Evolutionary conservation across 2,329 filamentous ascomycete species (phyloP), one percentile per base, ranked within the genome.

Genomic region (Gnomoniopsis smithogilvyi): DNA sequence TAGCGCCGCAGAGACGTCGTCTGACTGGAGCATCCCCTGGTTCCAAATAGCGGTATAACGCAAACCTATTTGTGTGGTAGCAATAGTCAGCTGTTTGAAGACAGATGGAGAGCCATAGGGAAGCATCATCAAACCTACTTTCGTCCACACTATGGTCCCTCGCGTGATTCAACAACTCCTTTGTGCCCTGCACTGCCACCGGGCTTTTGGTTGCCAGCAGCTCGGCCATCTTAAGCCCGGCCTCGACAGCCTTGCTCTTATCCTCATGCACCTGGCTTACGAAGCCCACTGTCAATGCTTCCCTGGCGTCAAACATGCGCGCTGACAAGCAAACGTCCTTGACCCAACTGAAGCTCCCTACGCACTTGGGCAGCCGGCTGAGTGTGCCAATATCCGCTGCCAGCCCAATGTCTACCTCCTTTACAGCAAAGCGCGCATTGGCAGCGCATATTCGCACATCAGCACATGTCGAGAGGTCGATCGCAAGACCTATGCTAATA

Each of bases 21-120:
- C 78, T 7, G 91, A 90, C 78, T 97, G 93, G 66, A 96, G 70
- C 68, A 90, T 90, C 2, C 86, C 89, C 66, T 86, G 83, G 70
- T 98, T 98, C 94, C 93, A 97, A 1, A 95, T 81, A 12, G 85
- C 82, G 3, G 93, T 96, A 73, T 96, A 97, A 59, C 85, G 84
- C 71, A 98, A 75, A 50, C 86, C 86, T 88, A 63, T 41, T 50
- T 3, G 33, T 12, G 52, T 30, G n/a, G n/a, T 17, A 51, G 33
- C 50, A 62, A 49, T 12, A 30, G 45, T 51, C 59, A 62, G 51
- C 47, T n/a, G 52, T 22, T 12, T 33, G 34, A 26, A 53, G 41
- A 19, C 11, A 10, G 17, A 53, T 24, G 30, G 51, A 54, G n/a
- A 60, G 33, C 45, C 33, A 50, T 54, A 24, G 48, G 33, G 52